Conservation (phyloP, 1,284 basidiomycete species). For the Ustilago tritici region DNA sequence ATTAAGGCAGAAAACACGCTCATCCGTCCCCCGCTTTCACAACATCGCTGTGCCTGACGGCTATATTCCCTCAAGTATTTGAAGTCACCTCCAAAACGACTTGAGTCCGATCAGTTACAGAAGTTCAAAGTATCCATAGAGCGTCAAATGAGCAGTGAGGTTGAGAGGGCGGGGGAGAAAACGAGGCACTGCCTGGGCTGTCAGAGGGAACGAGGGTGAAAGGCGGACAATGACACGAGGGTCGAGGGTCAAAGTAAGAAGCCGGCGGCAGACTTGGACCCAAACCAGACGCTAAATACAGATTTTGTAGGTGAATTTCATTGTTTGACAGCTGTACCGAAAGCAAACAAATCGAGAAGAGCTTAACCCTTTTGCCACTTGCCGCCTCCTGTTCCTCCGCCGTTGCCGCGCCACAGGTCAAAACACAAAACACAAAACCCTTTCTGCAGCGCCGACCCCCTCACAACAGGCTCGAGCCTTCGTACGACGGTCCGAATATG, state of each 20-base stretch:
- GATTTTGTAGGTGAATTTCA: background rate
- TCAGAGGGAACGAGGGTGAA: background rate
- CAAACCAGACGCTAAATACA: background rate
- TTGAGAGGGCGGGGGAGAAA: background rate
- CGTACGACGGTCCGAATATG: background rate
- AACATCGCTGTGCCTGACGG: background rate
- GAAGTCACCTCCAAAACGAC: background rate
- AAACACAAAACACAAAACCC: background rate
- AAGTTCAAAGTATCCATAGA: background rate
- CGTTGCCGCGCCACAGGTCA: background rate
- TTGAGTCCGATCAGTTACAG: too few relatives aligned
- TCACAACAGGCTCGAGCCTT: slow-evolving; percentile 1
- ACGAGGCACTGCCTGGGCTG: background rate
- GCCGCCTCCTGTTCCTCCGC: background rate
- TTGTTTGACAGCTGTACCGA: slow-evolving; percentile 4
- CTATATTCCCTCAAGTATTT: background rate
- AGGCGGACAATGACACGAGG: background rate
- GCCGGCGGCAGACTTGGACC: background rate
- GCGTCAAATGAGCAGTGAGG: background rate
- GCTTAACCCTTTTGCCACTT: slow-evolving; percentile 1
- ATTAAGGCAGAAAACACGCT: too few relatives aligned
- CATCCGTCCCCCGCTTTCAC: background rate
- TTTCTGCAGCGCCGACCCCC: background rate
- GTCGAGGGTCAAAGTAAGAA: slow-evolving; percentile 8
- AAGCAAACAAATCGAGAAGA: background rate